Evolutionary conservation across 2,329 filamentous ascomycete species (phyloP), one percentile per base, ranked within the genome.

Genomic region (Uncinocarpus reesii): DNA sequence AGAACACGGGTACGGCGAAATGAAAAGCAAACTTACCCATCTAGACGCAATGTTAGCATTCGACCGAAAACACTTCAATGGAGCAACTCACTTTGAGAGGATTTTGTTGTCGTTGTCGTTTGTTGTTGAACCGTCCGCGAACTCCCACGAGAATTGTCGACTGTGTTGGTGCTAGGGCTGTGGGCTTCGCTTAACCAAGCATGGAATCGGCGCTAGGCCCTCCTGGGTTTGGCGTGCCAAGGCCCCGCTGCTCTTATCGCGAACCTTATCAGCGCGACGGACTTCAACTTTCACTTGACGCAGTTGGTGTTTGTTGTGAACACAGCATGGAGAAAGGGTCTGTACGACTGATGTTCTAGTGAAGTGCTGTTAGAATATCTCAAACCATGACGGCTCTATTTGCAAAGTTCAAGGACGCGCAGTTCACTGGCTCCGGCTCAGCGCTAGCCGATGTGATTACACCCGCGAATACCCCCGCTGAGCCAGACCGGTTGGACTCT

Each of bases 361-460:
- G 3, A 23, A 21, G n/a, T 10, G n/a, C 23, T 15, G 11, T 21
- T 6, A 15, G 2, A 1, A 1, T 4, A 16, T 4, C 7, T 13
- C 15, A 23, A 20, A 65, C 55, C 47, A 89, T 94, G 87, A 80
- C 89, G 60, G 69, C 74, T 45, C 70, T 92, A 44, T 84, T 93
- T 59, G 70, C 73, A 35, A 79, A 85, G 51, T 94, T 95, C 63
- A 79, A 77, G 48, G 69, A 77, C 49, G 86, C 86, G 32, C 77
- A 88, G 59, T 65, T 71, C 41, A 65, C 70, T 24, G 73, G 75
- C 49, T 79, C 85, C 62, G 88, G 88, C 52, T 83, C 84, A 58
- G 73, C 74, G 42, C 76, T 96, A 31, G 83, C 88, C 16, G 76
- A 78, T 51, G 84, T 84, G 7, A 71, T 96, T 50, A 83, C 78